A percentile compares a stretch with the other conserved stretches of the same genome.
Conservation (phyloP, 257 asterid species). For the Solanum pinnatisectum region DNA sequence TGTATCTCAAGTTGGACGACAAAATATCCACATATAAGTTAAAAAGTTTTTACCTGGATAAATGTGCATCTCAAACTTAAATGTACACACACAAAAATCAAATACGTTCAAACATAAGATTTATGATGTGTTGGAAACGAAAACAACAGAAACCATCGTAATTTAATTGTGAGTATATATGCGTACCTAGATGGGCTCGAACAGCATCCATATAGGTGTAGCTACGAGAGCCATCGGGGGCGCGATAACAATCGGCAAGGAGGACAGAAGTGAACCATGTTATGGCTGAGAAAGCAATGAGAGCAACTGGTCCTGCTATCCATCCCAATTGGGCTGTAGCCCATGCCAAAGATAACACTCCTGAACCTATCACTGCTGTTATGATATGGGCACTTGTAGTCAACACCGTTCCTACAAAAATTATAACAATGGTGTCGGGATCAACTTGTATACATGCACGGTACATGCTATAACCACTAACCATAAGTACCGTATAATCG, state of each 20-base stretch:
- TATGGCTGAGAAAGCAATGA: constrained; percentile 34
- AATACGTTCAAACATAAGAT: not conserved
- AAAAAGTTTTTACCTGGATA: not conserved
- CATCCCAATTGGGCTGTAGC: constrained; percentile 69
- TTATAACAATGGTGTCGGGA: not conserved
- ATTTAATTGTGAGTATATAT: not conserved
- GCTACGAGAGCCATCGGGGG: constrained; percentile 37
- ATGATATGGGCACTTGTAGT: constrained; percentile 59
- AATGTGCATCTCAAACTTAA: not conserved
- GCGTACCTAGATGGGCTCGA: constrained; percentile 33
- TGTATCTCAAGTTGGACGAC: not conserved
- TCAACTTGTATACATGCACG: not conserved
- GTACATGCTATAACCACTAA: not conserved
- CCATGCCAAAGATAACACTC: constrained; percentile 77
- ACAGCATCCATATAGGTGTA: constrained; percentile 47
- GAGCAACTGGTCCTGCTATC: constrained; percentile 55
- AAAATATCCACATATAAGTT: not conserved
- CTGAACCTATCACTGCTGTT: constrained; percentile 74
- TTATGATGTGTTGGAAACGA: not conserved
- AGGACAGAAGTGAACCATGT: constrained; percentile 51
- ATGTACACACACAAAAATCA: not conserved
- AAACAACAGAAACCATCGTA: not conserved
- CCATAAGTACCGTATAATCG: not conserved
- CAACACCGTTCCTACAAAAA: constrained; percentile 30
- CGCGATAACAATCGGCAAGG: constrained; percentile 52